phyloP scores from a whole-genome alignment of 2,329 filamentous ascomycete species.

The Teratosphaeria viscida region DNA sequence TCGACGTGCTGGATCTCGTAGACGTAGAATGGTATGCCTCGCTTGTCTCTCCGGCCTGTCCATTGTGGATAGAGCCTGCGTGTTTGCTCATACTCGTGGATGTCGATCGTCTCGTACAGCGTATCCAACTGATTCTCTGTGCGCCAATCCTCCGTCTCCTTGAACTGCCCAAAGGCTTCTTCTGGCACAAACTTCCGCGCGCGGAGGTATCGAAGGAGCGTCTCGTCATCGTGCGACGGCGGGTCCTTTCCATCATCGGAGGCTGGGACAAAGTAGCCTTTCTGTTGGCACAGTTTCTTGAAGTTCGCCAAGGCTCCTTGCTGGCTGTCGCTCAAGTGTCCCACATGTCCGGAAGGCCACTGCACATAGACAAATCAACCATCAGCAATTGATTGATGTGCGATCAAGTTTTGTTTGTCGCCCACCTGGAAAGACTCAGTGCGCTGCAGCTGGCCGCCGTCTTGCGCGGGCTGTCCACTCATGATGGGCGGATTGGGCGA shows the following conservation, averaged over 20 bases:
- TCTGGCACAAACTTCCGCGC: constrained; percentile 69
- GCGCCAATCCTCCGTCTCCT: constrained; percentile 81
- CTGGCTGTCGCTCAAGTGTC: constrained; percentile 63
- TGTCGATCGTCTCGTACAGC: constrained; percentile 77
- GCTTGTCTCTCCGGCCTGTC: constrained; percentile 80
- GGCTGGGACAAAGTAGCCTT: constrained; percentile 50
- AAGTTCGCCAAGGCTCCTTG: constrained; percentile 58
- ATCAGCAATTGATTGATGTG: not conserved
- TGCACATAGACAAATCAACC: constrained; percentile 11
- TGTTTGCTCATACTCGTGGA: constrained; percentile 73
- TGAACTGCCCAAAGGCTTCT: constrained; percentile 75
- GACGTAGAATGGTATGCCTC: constrained; percentile 85
- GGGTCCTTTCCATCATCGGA: constrained; percentile 26
- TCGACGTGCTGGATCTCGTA: constrained; percentile 80
- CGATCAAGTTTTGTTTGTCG: not conserved
- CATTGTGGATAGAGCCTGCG: constrained; percentile 83
- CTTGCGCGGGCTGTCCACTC: not conserved
- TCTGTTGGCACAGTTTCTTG: constrained; percentile 56
- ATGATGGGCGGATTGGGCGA: not conserved
- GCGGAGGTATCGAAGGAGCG: constrained; percentile 71
- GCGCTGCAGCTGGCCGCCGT: constrained; percentile 3
- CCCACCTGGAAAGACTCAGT: constrained; percentile 10
- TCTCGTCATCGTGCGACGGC: constrained; percentile 62
- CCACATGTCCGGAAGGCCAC: constrained; percentile 70
- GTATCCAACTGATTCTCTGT: constrained; percentile 65